Percentiles rank a stretch among this genome's conserved stretches.
Conservation (phyloP, 2,329 filamentous ascomycete genomes). For the Stagonosporopsis tanaceti region DNA sequence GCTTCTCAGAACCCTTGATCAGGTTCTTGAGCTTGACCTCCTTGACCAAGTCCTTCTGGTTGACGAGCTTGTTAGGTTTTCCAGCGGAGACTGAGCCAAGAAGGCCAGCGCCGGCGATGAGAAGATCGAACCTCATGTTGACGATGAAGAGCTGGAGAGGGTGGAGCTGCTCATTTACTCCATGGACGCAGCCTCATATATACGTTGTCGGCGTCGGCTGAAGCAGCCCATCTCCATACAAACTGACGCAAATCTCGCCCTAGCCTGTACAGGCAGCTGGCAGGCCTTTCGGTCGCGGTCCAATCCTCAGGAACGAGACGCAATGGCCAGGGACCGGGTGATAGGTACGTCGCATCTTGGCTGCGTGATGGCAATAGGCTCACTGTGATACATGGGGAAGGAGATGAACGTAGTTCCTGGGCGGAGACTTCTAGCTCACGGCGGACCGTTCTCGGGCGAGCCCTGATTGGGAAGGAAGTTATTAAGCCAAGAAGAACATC, state of each 20-base stretch:
- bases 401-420: constrained; percentile 27
- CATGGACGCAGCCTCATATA: constrained; percentile 26
- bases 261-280: constrained; percentile 38
- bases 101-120: constrained; percentile 32
- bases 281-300: constrained; percentile 4
- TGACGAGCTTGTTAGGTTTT: constrained; percentile 18
- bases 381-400: constrained; percentile 32
- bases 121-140: constrained; percentile 43
- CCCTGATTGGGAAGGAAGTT: constrained; percentile 39
- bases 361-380: constrained; percentile 24
- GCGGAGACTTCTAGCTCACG: constrained; percentile 24
- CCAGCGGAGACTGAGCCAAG: constrained; percentile 24
- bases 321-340: constrained; percentile 17
- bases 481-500: constrained; percentile 24
- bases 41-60: constrained; percentile 28
- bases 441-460: constrained; percentile 16
- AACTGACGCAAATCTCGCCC: constrained; percentile 7
- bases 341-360: constrained; percentile 30
- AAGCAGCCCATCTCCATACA: constrained; percentile 1
- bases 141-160: constrained; percentile 13
- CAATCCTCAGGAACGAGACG: constrained; percentile 30
- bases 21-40: constrained; percentile 42
- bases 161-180: constrained; percentile 13
- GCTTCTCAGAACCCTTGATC: constrained; percentile 43
- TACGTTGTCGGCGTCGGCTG: constrained; percentile 18